Percentiles rank a stretch among this genome's conserved stretches.
Conservation (phyloP, 495 filamentous ascomycete genomes). For the Lasiosphaeris hirsuta region DNA sequence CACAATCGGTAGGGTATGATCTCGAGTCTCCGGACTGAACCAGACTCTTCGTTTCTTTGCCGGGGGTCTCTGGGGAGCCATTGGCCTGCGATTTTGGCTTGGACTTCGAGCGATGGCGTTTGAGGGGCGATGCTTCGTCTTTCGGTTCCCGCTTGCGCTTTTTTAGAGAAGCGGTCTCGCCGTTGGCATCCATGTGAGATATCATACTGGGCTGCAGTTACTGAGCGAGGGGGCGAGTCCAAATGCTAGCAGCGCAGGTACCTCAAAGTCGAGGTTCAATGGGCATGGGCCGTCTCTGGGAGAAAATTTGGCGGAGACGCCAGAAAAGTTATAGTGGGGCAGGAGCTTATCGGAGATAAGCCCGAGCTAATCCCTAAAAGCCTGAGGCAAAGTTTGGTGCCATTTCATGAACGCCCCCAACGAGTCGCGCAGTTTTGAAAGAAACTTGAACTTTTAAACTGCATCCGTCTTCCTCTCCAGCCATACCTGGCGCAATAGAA, state of each 20-base stretch:
- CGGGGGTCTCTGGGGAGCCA: not conserved
- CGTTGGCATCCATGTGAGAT: conserved; percentile 24
- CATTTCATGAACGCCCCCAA: not conserved
- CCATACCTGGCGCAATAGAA: not conserved
- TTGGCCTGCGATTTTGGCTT: conserved; percentile 15
- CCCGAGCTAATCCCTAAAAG: conserved; percentile 19
- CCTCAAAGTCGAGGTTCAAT: not conserved
- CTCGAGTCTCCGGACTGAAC: not conserved
- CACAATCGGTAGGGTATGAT: conserved; percentile 6
- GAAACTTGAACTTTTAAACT: not conserved
- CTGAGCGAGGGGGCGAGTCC: not conserved
- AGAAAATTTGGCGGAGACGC: conserved; percentile 35
- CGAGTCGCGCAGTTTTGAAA: conserved; percentile 2
- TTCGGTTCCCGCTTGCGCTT: conserved; percentile 34
- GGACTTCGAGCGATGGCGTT: conserved; percentile 29
- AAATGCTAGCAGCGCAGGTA: not conserved
- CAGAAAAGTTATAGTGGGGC: conserved; percentile 33
- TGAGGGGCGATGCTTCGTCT: conserved; percentile 25
- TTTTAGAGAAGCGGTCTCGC: conserved; percentile 31
- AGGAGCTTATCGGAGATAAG: conserved; percentile 33
- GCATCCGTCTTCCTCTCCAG: not conserved
- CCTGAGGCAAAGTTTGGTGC: conserved; percentile 11
- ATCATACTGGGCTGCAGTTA: conserved; percentile 15
- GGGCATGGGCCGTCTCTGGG: conserved; percentile 5
- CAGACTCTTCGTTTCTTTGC: not conserved